Conservation (phyloP, 2,329 filamentous ascomycete species). For the Diaporthe longicolla region DNA sequence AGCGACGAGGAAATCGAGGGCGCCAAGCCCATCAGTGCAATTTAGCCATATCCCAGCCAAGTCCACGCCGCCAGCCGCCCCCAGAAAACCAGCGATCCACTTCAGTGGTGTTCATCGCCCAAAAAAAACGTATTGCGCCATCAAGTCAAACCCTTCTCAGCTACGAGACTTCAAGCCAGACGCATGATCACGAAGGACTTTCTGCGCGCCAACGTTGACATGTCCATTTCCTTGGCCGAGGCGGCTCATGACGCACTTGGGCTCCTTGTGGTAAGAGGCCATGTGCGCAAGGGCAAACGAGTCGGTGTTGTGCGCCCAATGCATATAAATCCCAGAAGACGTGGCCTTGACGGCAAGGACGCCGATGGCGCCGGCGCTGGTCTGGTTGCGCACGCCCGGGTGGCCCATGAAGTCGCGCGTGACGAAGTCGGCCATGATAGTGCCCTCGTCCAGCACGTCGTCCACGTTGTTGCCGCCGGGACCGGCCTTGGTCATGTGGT, state of each 20-base stretch:
- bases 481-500: constrained; percentile 75
- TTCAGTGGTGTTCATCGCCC: too few species aligned
- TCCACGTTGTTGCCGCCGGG: constrained; percentile 75
- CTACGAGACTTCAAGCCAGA: not conserved
- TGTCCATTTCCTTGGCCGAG: constrained; percentile 62
- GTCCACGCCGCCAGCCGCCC: not conserved
- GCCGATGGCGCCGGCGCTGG: constrained; percentile 89
- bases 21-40: too few species aligned
- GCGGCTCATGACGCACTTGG: constrained; percentile 91
- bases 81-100: too few species aligned
- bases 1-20: not conserved
- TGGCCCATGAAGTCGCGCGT: constrained; percentile 93
- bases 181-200: constrained; percentile 51
- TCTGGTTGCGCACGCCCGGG: constrained; percentile 84
- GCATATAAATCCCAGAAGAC: constrained; percentile 81
- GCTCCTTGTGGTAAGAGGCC: constrained; percentile 81
- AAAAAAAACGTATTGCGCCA: too few species aligned
- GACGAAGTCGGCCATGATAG: constrained; percentile 82
- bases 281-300: constrained; percentile 89
- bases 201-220: constrained; percentile 69
- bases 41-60: not conserved
- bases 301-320: constrained; percentile 97
- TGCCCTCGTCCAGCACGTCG: constrained; percentile 77
- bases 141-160: not conserved
- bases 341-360: constrained; percentile 92